Base-by-base conservation (phyloP, 2,329 filamentous ascomycete genomes). In the Arthrinium phaeospermum region DNA sequence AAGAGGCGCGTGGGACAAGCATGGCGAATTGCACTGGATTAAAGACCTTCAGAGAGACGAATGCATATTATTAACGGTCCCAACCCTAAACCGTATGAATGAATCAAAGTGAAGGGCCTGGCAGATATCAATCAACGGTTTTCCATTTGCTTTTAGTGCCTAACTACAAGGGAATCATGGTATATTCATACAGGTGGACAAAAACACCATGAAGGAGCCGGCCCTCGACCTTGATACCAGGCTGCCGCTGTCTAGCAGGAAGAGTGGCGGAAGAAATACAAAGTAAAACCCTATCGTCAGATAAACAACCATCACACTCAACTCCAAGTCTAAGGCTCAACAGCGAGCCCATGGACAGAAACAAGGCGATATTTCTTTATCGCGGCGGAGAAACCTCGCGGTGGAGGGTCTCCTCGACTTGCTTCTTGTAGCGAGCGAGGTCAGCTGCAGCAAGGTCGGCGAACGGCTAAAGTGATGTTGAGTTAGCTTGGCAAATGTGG, bases 391-490 rank as follows among this genome's bases (percentile, higher is more conserved):
- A 3, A 14, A 64, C 8, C 10, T 64, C 19, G 57, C 57, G 57
- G 57, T 64, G 57, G 19, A 64, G 57, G 57, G 34, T 41, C 6
- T 19, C n/a, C 46, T 14, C 46, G n/a, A 70, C 34, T 49, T 73
- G 61, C 49, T 61, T 69, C n/a, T 61, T 27, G 41, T 69, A 57
- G 13, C 70, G 70, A 16, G 45, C n/a, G 10, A 34, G 30, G 45
- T 83, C 76, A 24, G 79, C 76, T 22, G 76, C 75, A 24, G 79
- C 74, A 27, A 80, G 75, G 27, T 85, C 82, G 3, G 76, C 69
- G 75, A 81, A 88, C 4, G 79, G 76, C 78, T 84, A 73, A 30
- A 74, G 71, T 45, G 68, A 49, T 13, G 74, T 79, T 68, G 80
- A 75, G 71, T 70, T 71, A 41, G 64, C 47, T 73, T 67, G 46